phyloP scores from a whole-genome alignment of 2,329 filamentous ascomycete genomes.

The Phyllosticta ampelicida region DNA sequence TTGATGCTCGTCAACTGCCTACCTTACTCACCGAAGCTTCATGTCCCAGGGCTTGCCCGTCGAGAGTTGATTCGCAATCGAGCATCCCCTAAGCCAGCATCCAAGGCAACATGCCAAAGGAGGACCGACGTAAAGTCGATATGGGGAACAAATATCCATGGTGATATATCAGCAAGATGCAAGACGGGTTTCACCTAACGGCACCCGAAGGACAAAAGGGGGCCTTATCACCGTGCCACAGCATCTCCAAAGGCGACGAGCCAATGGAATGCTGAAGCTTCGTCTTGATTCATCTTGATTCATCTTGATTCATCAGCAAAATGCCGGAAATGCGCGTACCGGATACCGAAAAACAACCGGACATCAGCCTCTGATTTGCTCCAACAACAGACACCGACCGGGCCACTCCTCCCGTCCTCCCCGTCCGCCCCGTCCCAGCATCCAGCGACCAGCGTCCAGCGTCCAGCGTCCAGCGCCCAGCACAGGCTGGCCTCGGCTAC shows the following conservation, averaged over 20 bases:
- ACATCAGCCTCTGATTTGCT: neutral
- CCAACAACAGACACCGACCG: neutral
- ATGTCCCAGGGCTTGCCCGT: too few species aligned
- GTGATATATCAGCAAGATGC: neutral
- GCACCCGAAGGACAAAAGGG: neutral
- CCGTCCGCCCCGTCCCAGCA: too few species aligned
- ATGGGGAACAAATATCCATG: too few species aligned
- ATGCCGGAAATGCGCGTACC: neutral
- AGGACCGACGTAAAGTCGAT: too few species aligned
- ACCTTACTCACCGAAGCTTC: too few species aligned
- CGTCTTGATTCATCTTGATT: neutral
- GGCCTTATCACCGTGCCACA: neutral
- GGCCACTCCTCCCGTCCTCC: neutral
- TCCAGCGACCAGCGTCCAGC: too few species aligned
- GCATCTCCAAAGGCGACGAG: neutral
- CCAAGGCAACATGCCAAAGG: neutral
- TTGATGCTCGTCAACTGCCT: too few species aligned
- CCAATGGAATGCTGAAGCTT: neutral
- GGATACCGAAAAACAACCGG: neutral
- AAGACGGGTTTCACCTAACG: neutral
- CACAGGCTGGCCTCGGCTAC: neutral
- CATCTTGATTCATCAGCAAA: neutral
- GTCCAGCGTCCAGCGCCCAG: too few species aligned
- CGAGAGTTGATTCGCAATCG: too few species aligned
- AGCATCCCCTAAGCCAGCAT: too few species aligned